Base-by-base conservation (phyloP, 2,329 filamentous ascomycete genomes). In the Microthyrium microscopicum region DNA sequence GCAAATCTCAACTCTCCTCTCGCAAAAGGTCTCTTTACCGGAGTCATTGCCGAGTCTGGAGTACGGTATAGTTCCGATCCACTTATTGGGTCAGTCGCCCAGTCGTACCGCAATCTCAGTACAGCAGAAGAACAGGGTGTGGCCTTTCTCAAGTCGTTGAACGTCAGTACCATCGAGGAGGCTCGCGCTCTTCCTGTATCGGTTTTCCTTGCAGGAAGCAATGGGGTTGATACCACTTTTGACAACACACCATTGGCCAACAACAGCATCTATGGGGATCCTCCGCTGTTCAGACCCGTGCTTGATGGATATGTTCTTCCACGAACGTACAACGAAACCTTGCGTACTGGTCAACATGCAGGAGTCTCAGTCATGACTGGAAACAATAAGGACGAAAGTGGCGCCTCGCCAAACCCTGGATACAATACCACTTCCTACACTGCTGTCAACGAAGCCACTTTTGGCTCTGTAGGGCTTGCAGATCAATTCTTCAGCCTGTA, bases 1-100 rank as follows among this genome's bases (percentile, higher is more conserved):
- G 64, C 64, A 18, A 64, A 68, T 41, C 56, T 61, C 0, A 25
- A 25, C 22, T 25, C 22, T 25, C 22, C 22, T 8, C 22, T 25
- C n/a, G 22, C 22, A 8, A 25, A 25, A 25, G 22, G 22, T 8
- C 22, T 25, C 22, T 25, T 25, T n/a, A 25, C 22, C n/a, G 8
- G n/a, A n/a, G 22, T n/a, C n/a, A 25, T 25, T 25, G 22, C 22
- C 8, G 22, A 25, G n/a, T 25, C 22, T 25, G 22, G 22, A 8
- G 22, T 25, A 25, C 22, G 22, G 8, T 25, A 25, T 25, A 8
- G 8, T 25, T 25, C 22, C 22, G 22, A 25, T 25, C 22, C 22
- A 8, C n/a, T 25, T 8, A 25, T 25, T 25, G 22, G 22, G 22
- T 25, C 22, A 8, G 22, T 25, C n/a, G 22, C 22, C n/a, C 22